These are phyloP conservation scores for Aspergillus indologenus DNA, from an alignment of 495 filamentous ascomycete species.

Conservation along the genomic window DNA sequence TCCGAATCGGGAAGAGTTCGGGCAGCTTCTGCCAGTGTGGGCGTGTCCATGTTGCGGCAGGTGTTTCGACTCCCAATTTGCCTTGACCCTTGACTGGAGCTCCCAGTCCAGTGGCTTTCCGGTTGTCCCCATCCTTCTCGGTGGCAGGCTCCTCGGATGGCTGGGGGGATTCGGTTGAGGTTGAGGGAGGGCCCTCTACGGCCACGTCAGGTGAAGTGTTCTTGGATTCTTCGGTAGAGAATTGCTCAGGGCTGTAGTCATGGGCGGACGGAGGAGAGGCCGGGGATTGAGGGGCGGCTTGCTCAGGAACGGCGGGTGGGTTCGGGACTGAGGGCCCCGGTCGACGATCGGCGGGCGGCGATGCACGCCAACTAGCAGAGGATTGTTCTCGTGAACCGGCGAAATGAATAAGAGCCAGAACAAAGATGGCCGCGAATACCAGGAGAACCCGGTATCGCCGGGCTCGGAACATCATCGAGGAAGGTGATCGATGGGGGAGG, in stretches of 20 bases:
- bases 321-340: slow-evolving; percentile 7
- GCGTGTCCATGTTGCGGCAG: slow-evolving; percentile 31
- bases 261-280: not conserved
- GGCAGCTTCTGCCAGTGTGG: slow-evolving; percentile 68
- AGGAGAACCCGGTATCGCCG: slow-evolving; percentile 75
- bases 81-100: slow-evolving; percentile 42
- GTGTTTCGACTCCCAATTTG: slow-evolving; percentile 37
- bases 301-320: slow-evolving; percentile 5
- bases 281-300: slow-evolving; percentile 1
- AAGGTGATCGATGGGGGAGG: not conserved
- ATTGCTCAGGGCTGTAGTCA: slow-evolving; percentile 4
- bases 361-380: slow-evolving; percentile 10
- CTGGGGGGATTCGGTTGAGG: slow-evolving; percentile 6
- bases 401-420: slow-evolving; percentile 66
- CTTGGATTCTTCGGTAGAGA: not conserved
- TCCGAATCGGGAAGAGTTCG: slow-evolving; percentile 72
- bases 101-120: slow-evolving; percentile 10
- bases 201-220: slow-evolving; percentile 1
- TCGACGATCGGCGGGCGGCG: slow-evolving; percentile 16
- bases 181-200: slow-evolving; percentile 3
- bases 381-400: slow-evolving; percentile 33
- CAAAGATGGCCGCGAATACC: slow-evolving; percentile 62
- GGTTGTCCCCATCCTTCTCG: slow-evolving; percentile 7
- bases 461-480: slow-evolving; percentile 61
- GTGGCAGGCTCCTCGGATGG: slow-evolving; percentile 9